A percentile compares a stretch with the other conserved stretches of the same genome.
phyloP scores from a whole-genome alignment of 352 stramenopile species.

The Phytopythium oedochilum region DNA sequence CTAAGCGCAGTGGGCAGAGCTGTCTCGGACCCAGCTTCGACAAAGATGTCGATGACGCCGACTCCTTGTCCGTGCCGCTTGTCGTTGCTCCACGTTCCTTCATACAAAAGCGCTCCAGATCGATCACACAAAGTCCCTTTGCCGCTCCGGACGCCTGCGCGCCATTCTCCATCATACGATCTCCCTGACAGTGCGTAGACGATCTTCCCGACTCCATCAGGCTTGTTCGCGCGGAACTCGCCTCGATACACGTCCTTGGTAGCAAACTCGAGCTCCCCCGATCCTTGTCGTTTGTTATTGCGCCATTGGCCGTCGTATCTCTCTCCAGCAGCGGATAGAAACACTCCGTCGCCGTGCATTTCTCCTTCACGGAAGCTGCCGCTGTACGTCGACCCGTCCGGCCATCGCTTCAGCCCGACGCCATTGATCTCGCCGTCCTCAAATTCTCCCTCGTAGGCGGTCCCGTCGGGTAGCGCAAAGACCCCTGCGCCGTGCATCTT shows the following conservation, averaged over 20 bases:
- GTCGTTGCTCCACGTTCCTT: conserved; percentile 37
- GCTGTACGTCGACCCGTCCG: conserved; percentile 52
- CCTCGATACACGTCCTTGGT: conserved; percentile 39
- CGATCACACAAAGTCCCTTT: conserved; percentile 16
- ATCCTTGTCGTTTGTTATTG: conserved; percentile 36
- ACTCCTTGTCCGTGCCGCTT: conserved; percentile 23
- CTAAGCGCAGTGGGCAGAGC: background rate
- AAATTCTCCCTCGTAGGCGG: conserved; percentile 51
- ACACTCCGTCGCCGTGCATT: conserved; percentile 47
- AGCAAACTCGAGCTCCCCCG: conserved; percentile 25
- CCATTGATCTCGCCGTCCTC: conserved; percentile 58
- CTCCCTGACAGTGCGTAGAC: conserved; percentile 13
- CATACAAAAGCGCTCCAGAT: conserved; percentile 19
- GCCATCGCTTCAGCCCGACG: conserved; percentile 42
- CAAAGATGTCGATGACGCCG: conserved; percentile 8
- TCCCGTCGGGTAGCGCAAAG: conserved; percentile 29
- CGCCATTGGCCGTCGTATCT: conserved; percentile 54
- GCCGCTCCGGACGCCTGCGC: conserved; percentile 15
- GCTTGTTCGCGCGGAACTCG: conserved; percentile 33
- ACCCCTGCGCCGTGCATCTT: conserved; percentile 51
- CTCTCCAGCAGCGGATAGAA: conserved; percentile 31
- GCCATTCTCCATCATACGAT: conserved; percentile 41
- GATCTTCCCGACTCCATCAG: conserved; percentile 31
- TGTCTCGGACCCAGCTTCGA: background rate
- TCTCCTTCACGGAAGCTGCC: conserved; percentile 49